Base-by-base conservation (phyloP, 768 basidiomycete species). In the Suillus discolor region DNA sequence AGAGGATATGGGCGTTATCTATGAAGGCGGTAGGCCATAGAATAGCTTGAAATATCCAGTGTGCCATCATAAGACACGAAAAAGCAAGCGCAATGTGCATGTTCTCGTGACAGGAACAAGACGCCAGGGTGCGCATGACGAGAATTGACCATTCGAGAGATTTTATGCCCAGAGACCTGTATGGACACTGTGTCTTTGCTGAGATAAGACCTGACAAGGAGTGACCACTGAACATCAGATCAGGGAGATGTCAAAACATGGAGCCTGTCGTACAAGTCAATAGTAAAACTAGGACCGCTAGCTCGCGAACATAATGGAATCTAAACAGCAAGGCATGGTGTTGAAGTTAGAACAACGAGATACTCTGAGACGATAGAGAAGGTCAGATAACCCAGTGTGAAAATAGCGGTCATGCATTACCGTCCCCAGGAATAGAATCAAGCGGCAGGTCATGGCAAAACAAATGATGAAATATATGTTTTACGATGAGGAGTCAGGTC, bases 1-100 rank as follows among this genome's bases (percentile, higher is more conserved):
- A 71, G 86, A 85, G 2, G 79, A 72, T 68, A 84, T 84, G 65
- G 85, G 85, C 12, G 79, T 74, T 28, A 53, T 28, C 8, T 28
- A 34, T 54, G 8, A 54, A 54, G 25, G 53, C 25, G 4, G 15
- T 4, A 54, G 28, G 53, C 4, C 28, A 16, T 53, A 36, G 34
- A 20, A 69, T n/a, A 31, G 53, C 55, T 38, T 73, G 67, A 6
- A 70, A 59, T 6, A 60, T 54, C 65, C 16, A 73, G 53, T 45
- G 71, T 65, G 34, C 36, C 38, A 36, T 18, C 42, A 25, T 36
- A 44, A 44, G 53, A 44, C 20, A 57, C 6, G 41, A 42, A 34
- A 61, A 7, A 38, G 23, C 20, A 25, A 59, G 23, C 3, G 12
- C 57, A 39, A 31, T 53, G 28, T 2, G 28, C 51, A 53, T 31